Evolutionary conservation across 495 filamentous ascomycete species (phyloP).

Genomic region (Parmelia sp.): DNA sequence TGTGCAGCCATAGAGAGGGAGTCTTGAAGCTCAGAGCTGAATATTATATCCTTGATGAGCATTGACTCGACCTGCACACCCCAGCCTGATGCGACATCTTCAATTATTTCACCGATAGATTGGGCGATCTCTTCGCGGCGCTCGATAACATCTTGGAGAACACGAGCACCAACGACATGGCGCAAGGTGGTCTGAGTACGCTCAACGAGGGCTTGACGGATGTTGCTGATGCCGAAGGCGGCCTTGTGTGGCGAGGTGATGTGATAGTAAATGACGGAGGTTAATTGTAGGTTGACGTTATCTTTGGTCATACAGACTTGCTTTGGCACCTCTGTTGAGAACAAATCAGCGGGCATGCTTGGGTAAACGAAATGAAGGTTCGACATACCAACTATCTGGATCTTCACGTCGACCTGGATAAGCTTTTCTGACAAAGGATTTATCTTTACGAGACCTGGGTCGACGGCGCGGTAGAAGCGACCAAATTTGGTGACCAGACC

Average conservation of each 20-base stretch:
- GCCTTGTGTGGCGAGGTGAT: constrained; percentile 92
- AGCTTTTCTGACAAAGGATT: constrained; percentile 92
- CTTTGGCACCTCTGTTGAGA: constrained; percentile 69
- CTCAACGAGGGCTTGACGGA: constrained; percentile 90
- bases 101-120: constrained; percentile 94
- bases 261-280: constrained; percentile 98
- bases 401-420: constrained; percentile 94
- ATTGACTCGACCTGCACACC: constrained; percentile 95
- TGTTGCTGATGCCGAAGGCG: constrained; percentile 93
- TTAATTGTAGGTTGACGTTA: constrained; percentile 89
- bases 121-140: constrained; percentile 94
- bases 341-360: background rate
- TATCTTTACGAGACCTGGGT: constrained; percentile 95
- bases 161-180: constrained; percentile 92
- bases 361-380: background rate
- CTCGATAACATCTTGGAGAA: constrained; percentile 98
- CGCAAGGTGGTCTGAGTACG: constrained; percentile 97
- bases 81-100: constrained; percentile 90
- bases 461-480: constrained; percentile 91
- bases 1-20: constrained; percentile 99
- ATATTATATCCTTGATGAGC: constrained; percentile 99
- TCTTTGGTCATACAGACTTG: constrained; percentile 99
- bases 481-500: constrained; percentile 94
- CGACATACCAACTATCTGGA: constrained; percentile 78
- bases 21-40: constrained; percentile 91